Conservation (phyloP, 257 asterid genomes). For the Anisodus acutangulus region DNA sequence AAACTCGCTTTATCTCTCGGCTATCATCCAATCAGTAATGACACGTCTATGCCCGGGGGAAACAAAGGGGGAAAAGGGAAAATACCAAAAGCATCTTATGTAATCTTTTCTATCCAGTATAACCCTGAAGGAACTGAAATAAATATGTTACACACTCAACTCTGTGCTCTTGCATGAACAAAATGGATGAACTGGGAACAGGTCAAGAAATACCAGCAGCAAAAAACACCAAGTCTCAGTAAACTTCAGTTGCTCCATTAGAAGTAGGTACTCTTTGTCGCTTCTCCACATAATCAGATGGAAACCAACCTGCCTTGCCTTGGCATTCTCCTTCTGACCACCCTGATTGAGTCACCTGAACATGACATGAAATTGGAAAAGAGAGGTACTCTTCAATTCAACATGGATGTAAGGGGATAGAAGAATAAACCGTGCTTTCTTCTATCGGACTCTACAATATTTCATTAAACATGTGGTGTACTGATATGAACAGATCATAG, state of each 20-base stretch:
- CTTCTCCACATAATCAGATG: constrained; percentile 71
- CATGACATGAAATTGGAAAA: constrained; percentile 10
- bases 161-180: constrained; percentile 1
- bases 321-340: constrained; percentile 98
- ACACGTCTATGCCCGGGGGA: not conserved
- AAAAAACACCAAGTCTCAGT: constrained; percentile 34
- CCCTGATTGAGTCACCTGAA: constrained; percentile 82
- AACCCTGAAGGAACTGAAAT: not conserved
- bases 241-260: constrained; percentile 67
- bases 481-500: not conserved
- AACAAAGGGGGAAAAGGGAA: not conserved
- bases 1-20: not conserved
- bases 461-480: not conserved
- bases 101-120: not conserved
- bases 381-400: not conserved
- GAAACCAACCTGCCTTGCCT: constrained; percentile 98
- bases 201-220: not conserved
- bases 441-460: not conserved
- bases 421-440: not conserved
- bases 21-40: not conserved
- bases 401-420: not conserved
- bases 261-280: constrained; percentile 78
- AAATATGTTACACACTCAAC: constrained; percentile 18
- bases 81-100: not conserved
- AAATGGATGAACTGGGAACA: constrained; percentile 2